Conservation (phyloP, 2,329 filamentous ascomycete species). For the Trichoderma arundinaceum region DNA sequence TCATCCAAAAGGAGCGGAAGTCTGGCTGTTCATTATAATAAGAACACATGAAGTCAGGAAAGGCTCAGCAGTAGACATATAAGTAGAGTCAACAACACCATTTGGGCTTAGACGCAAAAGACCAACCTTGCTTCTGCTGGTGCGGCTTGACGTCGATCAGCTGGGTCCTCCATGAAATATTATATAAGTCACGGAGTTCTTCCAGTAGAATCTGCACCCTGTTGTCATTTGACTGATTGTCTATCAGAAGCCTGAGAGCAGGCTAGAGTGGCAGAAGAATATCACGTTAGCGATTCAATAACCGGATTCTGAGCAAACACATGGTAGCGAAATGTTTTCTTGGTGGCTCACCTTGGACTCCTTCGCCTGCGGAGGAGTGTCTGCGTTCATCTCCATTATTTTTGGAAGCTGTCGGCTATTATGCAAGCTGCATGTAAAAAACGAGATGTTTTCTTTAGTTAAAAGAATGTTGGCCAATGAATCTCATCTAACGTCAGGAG, state of each 20-base stretch:
- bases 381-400: no score
- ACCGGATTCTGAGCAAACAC: not conserved
- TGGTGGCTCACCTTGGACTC: no score
- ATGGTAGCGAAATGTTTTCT: not conserved
- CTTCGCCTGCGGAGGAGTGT: not conserved
- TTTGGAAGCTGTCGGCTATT: no score
- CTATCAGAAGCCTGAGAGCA: constrained; percentile 17
- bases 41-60: not conserved
- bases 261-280: not conserved
- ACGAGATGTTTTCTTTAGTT: no score
- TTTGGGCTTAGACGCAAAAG: constrained; percentile 23
- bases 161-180: not conserved
- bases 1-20: constrained; percentile 12
- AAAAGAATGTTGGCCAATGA: no score
- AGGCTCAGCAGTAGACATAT: not conserved
- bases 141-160: constrained; percentile 11
- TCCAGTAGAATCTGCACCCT: constrained; percentile 22
- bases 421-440: no score
- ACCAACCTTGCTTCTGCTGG: constrained; percentile 14
- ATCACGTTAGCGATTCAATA: not conserved
- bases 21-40: not conserved
- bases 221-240: constrained; percentile 10
- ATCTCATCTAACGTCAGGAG: no score
- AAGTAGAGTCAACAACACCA: not conserved
- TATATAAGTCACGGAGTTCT: constrained; percentile 6